phyloP scores from a whole-genome alignment of 306 rosid species.

The Pterocarpus santalinus region DNA sequence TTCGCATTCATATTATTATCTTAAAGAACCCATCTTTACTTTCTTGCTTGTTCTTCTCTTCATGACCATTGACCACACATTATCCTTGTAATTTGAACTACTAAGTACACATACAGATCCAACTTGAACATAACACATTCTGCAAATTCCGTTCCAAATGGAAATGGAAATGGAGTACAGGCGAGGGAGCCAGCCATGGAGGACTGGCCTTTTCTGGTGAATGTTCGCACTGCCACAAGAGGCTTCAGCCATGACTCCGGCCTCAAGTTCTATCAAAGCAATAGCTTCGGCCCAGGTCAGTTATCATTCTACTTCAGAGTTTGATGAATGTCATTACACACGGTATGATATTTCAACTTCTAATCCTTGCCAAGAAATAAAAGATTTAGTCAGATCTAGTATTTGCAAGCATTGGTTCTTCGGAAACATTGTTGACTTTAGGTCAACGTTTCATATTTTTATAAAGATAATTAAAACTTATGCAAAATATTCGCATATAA shows the following conservation, averaged over 20 bases:
- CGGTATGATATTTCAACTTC: not conserved
- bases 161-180: not conserved
- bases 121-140: no score
- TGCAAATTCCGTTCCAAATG: no score
- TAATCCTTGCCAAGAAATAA: not conserved
- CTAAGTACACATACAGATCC: no score
- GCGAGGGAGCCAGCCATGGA: not conserved
- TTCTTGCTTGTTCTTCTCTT: not conserved
- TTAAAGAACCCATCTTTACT: not conserved
- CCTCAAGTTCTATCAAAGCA: no score
- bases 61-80: no score
- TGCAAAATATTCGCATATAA: no score
- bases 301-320: no score
- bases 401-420: not conserved
- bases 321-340: no score
- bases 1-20: not conserved
- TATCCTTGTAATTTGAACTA: no score
- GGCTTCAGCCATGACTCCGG: not conserved
- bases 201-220: not conserved
- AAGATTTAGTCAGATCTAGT: not conserved
- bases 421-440: not conserved
- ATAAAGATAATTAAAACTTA: not conserved
- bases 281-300: no score
- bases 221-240: not conserved
- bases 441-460: not conserved